Evolutionary conservation across 805 yeast genomes (phyloP).

Genomic region (Saccharomycopsis guyanensis): DNA sequence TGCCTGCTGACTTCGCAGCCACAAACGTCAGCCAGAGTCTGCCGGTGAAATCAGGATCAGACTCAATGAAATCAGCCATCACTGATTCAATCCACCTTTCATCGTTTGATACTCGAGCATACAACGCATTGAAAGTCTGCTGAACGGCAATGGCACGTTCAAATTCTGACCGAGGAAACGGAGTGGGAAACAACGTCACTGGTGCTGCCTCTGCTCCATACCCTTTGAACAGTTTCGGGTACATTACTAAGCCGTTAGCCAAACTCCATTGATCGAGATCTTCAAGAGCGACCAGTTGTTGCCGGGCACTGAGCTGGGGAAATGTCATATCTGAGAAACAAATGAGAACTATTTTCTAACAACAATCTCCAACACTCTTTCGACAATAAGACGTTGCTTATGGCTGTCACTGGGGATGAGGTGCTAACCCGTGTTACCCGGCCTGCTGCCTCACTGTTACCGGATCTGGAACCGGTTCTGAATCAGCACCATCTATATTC

Average conservation of each 20-base stretch:
- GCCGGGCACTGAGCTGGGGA: slow-evolving; percentile 27
- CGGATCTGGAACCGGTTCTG: no score
- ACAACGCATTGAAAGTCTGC: slow-evolving; percentile 60
- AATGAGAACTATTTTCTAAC: no score
- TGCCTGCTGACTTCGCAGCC: slow-evolving; percentile 39
- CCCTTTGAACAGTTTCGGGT: slow-evolving; percentile 48
- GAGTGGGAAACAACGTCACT: slow-evolving; percentile 84
- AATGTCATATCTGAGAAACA: no score
- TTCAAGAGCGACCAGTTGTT: slow-evolving; percentile 31
- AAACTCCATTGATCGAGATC: slow-evolving; percentile 67
- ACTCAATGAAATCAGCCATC: slow-evolving; percentile 44
- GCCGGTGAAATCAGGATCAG: slow-evolving; percentile 77
- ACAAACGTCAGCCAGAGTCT: slow-evolving; percentile 56
- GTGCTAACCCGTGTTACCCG: no score
- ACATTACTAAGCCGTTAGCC: slow-evolving; percentile 75
- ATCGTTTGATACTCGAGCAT: slow-evolving; percentile 50
- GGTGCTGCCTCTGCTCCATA: slow-evolving; percentile 63
- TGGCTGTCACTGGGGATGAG: no score
- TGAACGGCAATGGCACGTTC: slow-evolving; percentile 62
- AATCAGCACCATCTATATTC: no score
- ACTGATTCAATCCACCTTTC: slow-evolving; percentile 56
- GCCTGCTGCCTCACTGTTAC: no score
- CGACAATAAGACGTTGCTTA: no score
- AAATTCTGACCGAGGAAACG: slow-evolving; percentile 65
- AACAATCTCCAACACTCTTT: no score